phyloP scores from a whole-genome alignment of 805 yeast genomes.

The Suhomyces sp. region DNA sequence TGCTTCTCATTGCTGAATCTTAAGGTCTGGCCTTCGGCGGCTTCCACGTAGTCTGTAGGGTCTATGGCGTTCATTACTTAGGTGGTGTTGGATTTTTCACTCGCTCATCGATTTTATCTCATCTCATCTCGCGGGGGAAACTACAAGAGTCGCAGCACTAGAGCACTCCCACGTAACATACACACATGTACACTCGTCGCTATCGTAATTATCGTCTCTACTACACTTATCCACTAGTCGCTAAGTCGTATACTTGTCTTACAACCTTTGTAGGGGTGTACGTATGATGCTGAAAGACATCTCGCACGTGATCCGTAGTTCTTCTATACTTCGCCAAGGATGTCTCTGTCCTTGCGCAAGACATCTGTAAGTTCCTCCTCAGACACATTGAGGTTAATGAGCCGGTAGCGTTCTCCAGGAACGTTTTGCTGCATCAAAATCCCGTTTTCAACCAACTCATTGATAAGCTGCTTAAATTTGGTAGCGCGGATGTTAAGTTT shows the following conservation, averaged over 20 bases:
- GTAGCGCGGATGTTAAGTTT: slow-evolving; percentile 44
- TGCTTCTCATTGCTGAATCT: slow-evolving; percentile 56
- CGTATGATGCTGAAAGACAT: neutral
- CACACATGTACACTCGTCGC: neutral
- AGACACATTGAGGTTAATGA: slow-evolving; percentile 64
- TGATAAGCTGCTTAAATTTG: slow-evolving; percentile 58
- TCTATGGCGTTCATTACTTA: slow-evolving; percentile 31
- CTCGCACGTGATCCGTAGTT: neutral
- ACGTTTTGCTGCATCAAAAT: slow-evolving; percentile 64
- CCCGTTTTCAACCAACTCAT: slow-evolving; percentile 78
- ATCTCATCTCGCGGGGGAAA: neutral
- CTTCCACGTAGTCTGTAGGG: slow-evolving; percentile 55
- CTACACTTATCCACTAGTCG: neutral
- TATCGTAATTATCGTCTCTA: neutral
- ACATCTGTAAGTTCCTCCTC: slow-evolving; percentile 66
- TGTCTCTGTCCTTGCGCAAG: slow-evolving; percentile 33
- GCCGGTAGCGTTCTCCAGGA: slow-evolving; percentile 63
- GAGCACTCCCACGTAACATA: no score
- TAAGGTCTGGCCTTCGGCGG: slow-evolving; percentile 38
- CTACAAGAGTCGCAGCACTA: neutral
- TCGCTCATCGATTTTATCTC: neutral
- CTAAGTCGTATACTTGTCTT: neutral
- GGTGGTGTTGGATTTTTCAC: neutral
- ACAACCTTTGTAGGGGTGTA: neutral
- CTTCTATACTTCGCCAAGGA: neutral